Evolutionary conservation across 1,284 basidiomycete species (phyloP).

Genomic region (Cryptococcus sp.): DNA sequence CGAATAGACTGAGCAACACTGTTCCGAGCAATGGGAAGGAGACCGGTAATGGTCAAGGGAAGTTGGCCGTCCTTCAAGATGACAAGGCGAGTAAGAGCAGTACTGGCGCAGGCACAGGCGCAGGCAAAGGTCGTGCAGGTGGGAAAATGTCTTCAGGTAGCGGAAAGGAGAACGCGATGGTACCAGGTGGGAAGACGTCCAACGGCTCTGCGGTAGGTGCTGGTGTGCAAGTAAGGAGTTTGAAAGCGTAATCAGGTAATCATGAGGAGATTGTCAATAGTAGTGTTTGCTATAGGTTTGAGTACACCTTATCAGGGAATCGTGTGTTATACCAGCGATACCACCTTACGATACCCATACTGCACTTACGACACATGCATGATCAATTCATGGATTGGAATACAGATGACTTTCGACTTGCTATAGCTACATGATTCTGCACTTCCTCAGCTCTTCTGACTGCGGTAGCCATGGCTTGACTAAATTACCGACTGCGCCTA

Average conservation of each 20-base stretch:
- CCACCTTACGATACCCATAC: too few relatives aligned
- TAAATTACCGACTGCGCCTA: background rate
- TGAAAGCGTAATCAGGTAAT: too few relatives aligned
- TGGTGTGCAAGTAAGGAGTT: background rate
- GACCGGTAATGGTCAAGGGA: background rate
- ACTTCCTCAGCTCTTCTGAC: too few relatives aligned
- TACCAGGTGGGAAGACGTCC: constrained; percentile 17
- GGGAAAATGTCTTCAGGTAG: constrained; percentile 5
- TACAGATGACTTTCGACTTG: too few relatives aligned
- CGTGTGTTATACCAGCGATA: too few relatives aligned
- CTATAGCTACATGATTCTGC: too few relatives aligned
- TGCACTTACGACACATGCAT: too few relatives aligned
- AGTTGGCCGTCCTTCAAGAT: constrained; percentile 2
- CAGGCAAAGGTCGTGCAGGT: background rate
- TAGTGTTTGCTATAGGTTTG: too few relatives aligned
- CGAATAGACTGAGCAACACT: background rate
- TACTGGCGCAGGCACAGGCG: background rate
- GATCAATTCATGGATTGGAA: too few relatives aligned
- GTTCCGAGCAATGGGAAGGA: background rate
- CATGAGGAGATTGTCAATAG: too few relatives aligned
- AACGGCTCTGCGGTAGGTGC: constrained; percentile 4
- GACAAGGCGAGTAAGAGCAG: constrained; percentile 1
- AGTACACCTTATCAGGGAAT: too few relatives aligned
- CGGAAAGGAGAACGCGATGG: constrained; percentile 14
- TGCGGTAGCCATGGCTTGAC: too few relatives aligned